Base-by-base conservation (phyloP, 257 asterid genomes). In the Anisodus tanguticus region DNA sequence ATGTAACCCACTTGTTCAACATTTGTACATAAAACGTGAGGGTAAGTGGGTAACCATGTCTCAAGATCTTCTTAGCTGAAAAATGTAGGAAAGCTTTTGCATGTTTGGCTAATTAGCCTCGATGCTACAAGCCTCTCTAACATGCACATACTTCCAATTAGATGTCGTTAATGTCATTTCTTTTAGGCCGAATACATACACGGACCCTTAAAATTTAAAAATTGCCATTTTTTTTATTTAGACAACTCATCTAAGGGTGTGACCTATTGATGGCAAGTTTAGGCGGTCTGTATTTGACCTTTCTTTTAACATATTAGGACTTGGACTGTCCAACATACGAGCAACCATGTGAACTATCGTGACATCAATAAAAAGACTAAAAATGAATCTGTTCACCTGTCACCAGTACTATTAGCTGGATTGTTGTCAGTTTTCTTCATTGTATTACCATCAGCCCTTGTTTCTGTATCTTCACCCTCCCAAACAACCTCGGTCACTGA, bases 401-500 rank as follows among this genome's bases (percentile, higher is more conserved):
- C 91, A 87, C 69, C 83, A 71, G 92, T 89, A 80, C 80, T 91
- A 84, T 87, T 90, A 62, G 35, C 89, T 64, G 91, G 6, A 79
- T 83, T 85, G 84, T 81, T 86, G 78, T 91, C 91, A 84, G 85
- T 88, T 84, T 83, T 82, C 88, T 87, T 89, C 26, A 67, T 81
- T 45, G 92, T 81, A 82, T 72, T 87, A 81, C 47, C 76, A 37
- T 88, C 92, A 83, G 88, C 85, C 86, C 90, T 90, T 17, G 82
- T 49, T 82, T 89, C 92, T 78, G 87, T 85, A 88, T 94, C 99
- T 83, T 89, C 97, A 66, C 93, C 98, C 90, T 95, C 98, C 98
- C 98, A 93, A 64, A 93, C 95, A 83, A 97, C 98, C 87, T 91
- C 97, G 15, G 95, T 91, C 81, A 97, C 99, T 95, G 94, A 64